Base-by-base conservation (phyloP, 1,139 yeast genomes). In the Yamadazyma triangularis region DNA sequence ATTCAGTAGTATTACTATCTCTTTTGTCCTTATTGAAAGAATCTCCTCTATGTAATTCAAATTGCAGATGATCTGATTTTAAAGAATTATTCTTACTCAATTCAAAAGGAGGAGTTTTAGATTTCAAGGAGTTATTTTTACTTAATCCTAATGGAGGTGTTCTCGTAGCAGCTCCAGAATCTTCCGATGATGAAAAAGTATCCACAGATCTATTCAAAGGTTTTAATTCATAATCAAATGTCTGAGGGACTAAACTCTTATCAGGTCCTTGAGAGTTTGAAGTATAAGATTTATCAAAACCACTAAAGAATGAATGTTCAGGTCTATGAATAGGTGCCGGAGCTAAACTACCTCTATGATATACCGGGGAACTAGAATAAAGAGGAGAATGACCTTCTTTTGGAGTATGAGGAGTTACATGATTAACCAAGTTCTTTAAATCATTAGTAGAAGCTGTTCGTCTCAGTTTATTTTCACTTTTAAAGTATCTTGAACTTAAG, bases 201-300 rank as follows among this genome's bases (percentile, higher is more conserved):
- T 48, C 58, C 11, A 47, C 51, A 3, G 69, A 62, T 26, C 65
- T 40, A 29, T 45, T 51, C 35, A 58, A 44, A 5, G 69, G 70
- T 31, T 48, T 51, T 29, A 62, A 50, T 33, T 54, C 56, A 36
- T 52, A 59, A 11, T 25, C 28, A 29, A 35, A 39, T 3, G 31
- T 38, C n/a, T n/a, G n/a, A n/a, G n/a, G n/a, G n/a, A n/a, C n/a
- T n/a, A n/a, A n/a, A n/a, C n/a, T n/a, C n/a, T n/a, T n/a, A n/a
- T n/a, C n/a, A 8, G 35, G 13, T 13, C 33, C 27, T 30, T 36
- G 35, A 4, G 34, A 19, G 9, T 30, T 30, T 19, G 41, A 39
- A 24, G 28, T 38, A 27, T 49, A 48, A 3, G 45, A 39, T 34
- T 46, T 51, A 38, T 53, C 50, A 33, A 50, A 44, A 26, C 48